Evolutionary conservation across 208 protist species (phyloP).

Genomic region (Herpetomonas samuelpessoai): DNA sequence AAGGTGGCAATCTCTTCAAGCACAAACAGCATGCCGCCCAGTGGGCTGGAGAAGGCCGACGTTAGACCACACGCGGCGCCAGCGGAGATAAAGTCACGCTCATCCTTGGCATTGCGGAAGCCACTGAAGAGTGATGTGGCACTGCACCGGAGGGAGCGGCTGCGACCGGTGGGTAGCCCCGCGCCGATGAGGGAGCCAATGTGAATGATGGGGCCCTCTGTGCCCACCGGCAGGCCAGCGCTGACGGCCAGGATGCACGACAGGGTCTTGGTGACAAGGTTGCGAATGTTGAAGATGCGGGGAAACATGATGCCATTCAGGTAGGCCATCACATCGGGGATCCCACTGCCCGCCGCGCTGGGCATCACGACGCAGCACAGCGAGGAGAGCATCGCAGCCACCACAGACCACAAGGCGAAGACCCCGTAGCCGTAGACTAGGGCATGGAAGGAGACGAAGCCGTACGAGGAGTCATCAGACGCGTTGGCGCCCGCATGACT

Average conservation of each 20-base stretch:
- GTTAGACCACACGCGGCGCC: conserved; percentile 91
- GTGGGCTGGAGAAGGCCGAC: conserved; percentile 87
- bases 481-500: neutral
- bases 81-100: conserved; percentile 86
- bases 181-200: conserved; percentile 87
- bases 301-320: conserved; percentile 89
- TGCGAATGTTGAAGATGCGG: conserved; percentile 75
- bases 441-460: neutral
- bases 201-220: conserved; percentile 93
- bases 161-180: conserved; percentile 74
- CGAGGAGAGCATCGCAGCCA: conserved; percentile 51
- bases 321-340: conserved; percentile 87
- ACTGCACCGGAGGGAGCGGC: conserved; percentile 50
- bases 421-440: conserved; percentile 31
- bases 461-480: neutral
- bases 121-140: conserved; percentile 43
- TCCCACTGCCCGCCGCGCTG: conserved; percentile 66
- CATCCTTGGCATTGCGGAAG: conserved; percentile 78
- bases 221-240: conserved; percentile 76
- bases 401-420: conserved; percentile 33
- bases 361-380: conserved; percentile 75
- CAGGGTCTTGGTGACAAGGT: conserved; percentile 73
- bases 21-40: conserved; percentile 90
- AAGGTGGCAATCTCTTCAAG: conserved; percentile 89
- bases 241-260: conserved; percentile 77